Conservation (phyloP, 345 rosid genomes). For the Hibiscus trionum region DNA sequence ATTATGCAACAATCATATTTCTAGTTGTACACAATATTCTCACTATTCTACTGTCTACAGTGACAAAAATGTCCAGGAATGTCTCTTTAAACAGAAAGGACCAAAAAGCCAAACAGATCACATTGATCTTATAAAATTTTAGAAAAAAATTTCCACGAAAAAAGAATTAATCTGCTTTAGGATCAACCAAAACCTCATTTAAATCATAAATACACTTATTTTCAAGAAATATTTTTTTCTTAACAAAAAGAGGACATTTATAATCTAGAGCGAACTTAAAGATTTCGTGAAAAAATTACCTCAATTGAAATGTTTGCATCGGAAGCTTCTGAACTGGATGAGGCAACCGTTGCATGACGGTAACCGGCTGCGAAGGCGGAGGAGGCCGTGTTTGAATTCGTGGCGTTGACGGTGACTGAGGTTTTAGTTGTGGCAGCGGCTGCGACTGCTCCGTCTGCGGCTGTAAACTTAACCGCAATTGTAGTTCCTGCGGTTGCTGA, state of each 20-base stretch:
- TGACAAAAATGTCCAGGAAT: not conserved
- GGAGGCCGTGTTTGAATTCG: slow-evolving; percentile 21
- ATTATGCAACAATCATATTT: not conserved
- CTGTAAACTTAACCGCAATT: slow-evolving; percentile 14
- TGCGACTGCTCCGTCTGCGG: slow-evolving; percentile 12
- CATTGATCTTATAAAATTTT: not conserved
- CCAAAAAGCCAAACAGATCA: not conserved
- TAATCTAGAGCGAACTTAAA: not conserved
- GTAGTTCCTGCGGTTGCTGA: slow-evolving; percentile 16
- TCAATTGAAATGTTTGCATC: slow-evolving; percentile 21
- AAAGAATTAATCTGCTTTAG: not conserved
- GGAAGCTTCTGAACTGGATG: slow-evolving; percentile 38
- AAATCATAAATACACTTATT: not conserved
- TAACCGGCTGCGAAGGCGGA: slow-evolving; percentile 16
- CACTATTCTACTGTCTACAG: not conserved
- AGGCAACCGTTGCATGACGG: slow-evolving; percentile 23
- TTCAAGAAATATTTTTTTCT: not conserved
- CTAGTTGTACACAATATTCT: not conserved
- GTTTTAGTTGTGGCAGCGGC: not conserved
- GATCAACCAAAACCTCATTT: too few relatives aligned
- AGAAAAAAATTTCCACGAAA: not conserved
- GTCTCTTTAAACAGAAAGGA: not conserved
- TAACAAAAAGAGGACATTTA: not conserved
- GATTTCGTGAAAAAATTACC: slow-evolving; percentile 20
- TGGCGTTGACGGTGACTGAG: slow-evolving; percentile 15